Evolutionary conservation across 768 basidiomycete genomes (phyloP).

Genomic region (Phylloporus sp.): DNA sequence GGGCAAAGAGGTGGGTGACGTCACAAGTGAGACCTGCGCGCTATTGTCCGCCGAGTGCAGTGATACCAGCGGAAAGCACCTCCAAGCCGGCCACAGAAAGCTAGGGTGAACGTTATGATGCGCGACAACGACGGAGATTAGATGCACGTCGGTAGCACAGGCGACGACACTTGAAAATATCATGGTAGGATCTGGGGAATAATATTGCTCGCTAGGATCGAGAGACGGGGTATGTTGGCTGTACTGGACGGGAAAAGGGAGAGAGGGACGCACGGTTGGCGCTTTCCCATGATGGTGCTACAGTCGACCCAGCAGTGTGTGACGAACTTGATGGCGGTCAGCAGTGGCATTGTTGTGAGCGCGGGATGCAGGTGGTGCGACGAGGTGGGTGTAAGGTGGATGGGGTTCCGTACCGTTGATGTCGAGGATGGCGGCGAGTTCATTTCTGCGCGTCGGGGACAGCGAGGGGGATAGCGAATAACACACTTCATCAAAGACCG

Average conservation of each 20-base stretch:
- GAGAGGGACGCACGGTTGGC: slow-evolving; percentile 48
- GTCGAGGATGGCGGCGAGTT: slow-evolving; percentile 46
- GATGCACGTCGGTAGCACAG: slow-evolving; percentile 58
- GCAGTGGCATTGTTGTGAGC: slow-evolving; percentile 30
- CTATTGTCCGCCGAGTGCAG: slow-evolving; percentile 79
- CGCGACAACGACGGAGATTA: not conserved
- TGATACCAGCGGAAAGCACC: slow-evolving; percentile 66
- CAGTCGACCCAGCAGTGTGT: slow-evolving; percentile 69
- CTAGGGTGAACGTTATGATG: slow-evolving; percentile 25
- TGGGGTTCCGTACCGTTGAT: slow-evolving; percentile 48
- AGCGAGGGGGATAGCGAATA: slow-evolving; percentile 52
- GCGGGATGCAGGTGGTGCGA: slow-evolving; percentile 49
- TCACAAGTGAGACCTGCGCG: slow-evolving; percentile 71
- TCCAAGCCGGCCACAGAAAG: slow-evolving; percentile 63
- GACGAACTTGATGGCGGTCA: slow-evolving; percentile 29
- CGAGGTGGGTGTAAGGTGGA: slow-evolving; percentile 48
- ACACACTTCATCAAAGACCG: slow-evolving; percentile 38
- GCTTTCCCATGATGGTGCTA: slow-evolving; percentile 50
- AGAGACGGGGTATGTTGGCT: not conserved
- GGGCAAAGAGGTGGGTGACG: slow-evolving; percentile 80
- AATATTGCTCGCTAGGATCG: slow-evolving; percentile 45
- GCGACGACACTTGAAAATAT: slow-evolving; percentile 83
- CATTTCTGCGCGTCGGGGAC: slow-evolving; percentile 33
- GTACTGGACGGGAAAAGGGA: not conserved
- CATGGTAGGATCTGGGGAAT: slow-evolving; percentile 71